A percentile compares a stretch with the other conserved stretches of the same genome.
These are phyloP conservation scores for Trichosanthes cucumerina DNA, from an alignment of 306 rosid species.

Conservation along the genomic window DNA sequence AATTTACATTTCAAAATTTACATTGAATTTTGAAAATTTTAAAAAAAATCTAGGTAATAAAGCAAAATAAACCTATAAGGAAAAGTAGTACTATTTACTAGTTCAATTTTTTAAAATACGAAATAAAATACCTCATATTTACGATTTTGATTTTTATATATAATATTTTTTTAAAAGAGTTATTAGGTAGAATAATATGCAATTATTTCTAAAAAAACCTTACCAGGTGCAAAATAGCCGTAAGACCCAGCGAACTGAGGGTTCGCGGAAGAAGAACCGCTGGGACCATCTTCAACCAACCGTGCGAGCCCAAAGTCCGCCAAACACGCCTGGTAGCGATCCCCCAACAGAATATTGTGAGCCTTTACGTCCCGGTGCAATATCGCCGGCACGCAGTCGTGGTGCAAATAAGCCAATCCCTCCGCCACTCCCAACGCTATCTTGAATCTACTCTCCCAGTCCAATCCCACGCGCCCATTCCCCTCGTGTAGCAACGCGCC, in stretches of 20 bases:
- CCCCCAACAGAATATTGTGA: constrained; percentile 60
- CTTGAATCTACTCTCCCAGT: constrained; percentile 81
- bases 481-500: constrained; percentile 46
- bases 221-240: constrained; percentile 96
- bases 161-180: too few relatives aligned
- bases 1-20: too few relatives aligned
- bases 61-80: too few relatives aligned
- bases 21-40: too few relatives aligned
- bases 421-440: constrained; percentile 86
- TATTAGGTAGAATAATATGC: background rate
- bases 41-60: too few relatives aligned
- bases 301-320: constrained; percentile 93
- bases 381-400: constrained; percentile 82
- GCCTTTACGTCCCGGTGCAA: constrained; percentile 93
- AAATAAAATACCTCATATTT: too few relatives aligned
- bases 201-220: background rate
- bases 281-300: constrained; percentile 49
- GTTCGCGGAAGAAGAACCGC: constrained; percentile 41
- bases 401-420: constrained; percentile 78
- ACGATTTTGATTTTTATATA: too few relatives aligned
- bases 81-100: too few relatives aligned
- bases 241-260: constrained; percentile 88
- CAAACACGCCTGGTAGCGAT: constrained; percentile 63
- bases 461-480: constrained; percentile 49
- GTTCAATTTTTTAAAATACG: too few relatives aligned